These are phyloP conservation scores for Lactifluus echinatus DNA, from an alignment of 768 basidiomycete species.

Conservation along the genomic window DNA sequence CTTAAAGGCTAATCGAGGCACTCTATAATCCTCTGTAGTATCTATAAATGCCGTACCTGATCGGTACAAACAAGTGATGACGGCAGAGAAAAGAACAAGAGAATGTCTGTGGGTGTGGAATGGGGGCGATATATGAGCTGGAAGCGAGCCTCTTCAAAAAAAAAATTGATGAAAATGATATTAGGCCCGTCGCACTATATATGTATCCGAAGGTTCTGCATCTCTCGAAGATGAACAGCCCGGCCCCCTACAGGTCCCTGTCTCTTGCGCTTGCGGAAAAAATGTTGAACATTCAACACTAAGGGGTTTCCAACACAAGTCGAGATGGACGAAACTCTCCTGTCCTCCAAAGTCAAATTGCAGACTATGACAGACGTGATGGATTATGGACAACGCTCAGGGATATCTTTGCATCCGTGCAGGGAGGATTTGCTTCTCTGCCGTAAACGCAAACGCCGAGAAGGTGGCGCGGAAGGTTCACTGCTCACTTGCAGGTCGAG, in stretches of 20 bases:
- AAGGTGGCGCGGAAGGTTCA: constrained; percentile 3
- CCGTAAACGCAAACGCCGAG: constrained; percentile 10
- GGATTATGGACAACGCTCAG: not conserved
- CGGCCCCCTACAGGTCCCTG: not conserved
- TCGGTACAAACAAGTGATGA: not conserved
- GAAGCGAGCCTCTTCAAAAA: not conserved
- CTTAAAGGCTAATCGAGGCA: not conserved
- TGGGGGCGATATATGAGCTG: not conserved
- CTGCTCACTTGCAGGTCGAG: not conserved
- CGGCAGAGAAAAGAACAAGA: not conserved
- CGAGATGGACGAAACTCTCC: no score
- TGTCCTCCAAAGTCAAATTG: no score
- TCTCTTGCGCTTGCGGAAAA: constrained; percentile 1
- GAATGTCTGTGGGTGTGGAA: not conserved
- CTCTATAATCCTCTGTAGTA: not conserved
- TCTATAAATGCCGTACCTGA: not conserved
- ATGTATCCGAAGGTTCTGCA: constrained; percentile 11
- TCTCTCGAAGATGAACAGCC: not conserved
- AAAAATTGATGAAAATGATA: not conserved
- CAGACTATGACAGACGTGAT: not conserved
- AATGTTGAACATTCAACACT: not conserved
- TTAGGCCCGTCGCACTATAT: no score
- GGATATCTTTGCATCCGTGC: not conserved
- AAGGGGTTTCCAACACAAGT: not conserved
- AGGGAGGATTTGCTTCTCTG: not conserved